Evolutionary conservation across 2,329 filamentous ascomycete species (phyloP), one percentile per base, ranked within the genome.

Genomic region (Monilinia fructigena): DNA sequence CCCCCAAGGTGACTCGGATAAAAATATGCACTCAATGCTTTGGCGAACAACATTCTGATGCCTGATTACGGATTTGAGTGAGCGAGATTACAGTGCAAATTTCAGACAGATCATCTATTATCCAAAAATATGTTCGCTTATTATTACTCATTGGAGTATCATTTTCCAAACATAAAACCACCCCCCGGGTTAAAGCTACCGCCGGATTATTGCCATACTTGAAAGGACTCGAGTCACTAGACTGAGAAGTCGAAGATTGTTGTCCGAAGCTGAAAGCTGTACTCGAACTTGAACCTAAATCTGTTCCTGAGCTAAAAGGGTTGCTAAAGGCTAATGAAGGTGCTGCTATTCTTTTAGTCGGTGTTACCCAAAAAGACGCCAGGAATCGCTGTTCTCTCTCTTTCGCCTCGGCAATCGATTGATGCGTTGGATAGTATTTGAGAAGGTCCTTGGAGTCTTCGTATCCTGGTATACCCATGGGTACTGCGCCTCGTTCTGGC

Each of bases 311-410:
- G 42, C n/a, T 23, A 12, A 60, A 35, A 14, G 42, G 6, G 28
- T 47, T 38, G n/a, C 12, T 12, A 16, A 12, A 23, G 12, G 16
- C 4, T 5, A 28, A 48, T 8, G 14, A 10, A 26, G 45, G 8
- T 8, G 45, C 42, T 50, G 28, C 20, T 20, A 12, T 12, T 38
- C 26, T 28, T 35, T 38, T 23, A 3, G 58, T 20, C 1, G 28
- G 28, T 16, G 28, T 38, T 26, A 60, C n/a, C 56, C 45, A 50
- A 14, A 38, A 60, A 7, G 45, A 60, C 5, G 7, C 28, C 1
- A 60, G n/a, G 28, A 50, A 60, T 14, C 10, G 18, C 11, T 26
- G 28, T 60, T 60, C 45, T 7, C 58, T 60, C 4, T 60, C 58
- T 16, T 50, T 26, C 3, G 16, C 28, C 7, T n/a, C 56, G 12